Percentiles rank a stretch among this genome's conserved stretches.
These are phyloP conservation scores for Metschnikowia santaceciliae DNA, from an alignment of 805 yeast genomes.

Conservation along the genomic window DNA sequence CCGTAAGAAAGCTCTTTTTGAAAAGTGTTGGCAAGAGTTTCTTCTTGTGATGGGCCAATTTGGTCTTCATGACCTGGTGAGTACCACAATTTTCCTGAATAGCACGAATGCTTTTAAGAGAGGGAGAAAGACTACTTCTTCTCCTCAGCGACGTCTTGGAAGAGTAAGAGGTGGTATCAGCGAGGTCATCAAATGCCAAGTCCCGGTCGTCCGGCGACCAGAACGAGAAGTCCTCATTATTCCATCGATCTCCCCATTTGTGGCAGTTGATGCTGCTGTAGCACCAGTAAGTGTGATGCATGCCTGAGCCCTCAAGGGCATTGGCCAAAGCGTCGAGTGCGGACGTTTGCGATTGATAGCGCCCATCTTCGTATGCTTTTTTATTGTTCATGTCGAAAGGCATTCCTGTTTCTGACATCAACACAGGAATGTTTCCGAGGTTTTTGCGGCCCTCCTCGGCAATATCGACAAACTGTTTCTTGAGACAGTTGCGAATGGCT, in stretches of 20 bases:
- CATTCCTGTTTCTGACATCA: slow-evolving; percentile 95
- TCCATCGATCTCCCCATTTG: slow-evolving; percentile 89
- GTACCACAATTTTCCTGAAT: slow-evolving; percentile 9
- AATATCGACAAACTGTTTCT: slow-evolving; percentile 64
- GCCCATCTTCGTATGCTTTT: slow-evolving; percentile 61
- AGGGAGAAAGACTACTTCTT: slow-evolving; percentile 13
- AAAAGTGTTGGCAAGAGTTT: slow-evolving; percentile 10
- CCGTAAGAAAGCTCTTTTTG: slow-evolving; percentile 7
- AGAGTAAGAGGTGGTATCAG: neutral
- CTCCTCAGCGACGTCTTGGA: slow-evolving; percentile 11
- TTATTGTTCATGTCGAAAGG: slow-evolving; percentile 93
- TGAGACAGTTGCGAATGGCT: slow-evolving; percentile 69
- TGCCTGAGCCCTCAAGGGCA: slow-evolving; percentile 71
- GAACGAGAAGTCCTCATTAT: slow-evolving; percentile 87
- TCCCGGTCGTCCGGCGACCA: slow-evolving; percentile 66
- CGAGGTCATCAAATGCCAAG: slow-evolving; percentile 17
- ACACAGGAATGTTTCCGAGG: slow-evolving; percentile 69
- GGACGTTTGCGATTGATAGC: slow-evolving; percentile 66
- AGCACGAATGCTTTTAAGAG: slow-evolving; percentile 10
- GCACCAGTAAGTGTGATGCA: slow-evolving; percentile 84
- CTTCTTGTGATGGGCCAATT: slow-evolving; percentile 10
- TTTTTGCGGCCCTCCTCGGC: slow-evolving; percentile 56
- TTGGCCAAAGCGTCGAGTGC: slow-evolving; percentile 80
- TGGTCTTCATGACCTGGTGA: slow-evolving; percentile 9
- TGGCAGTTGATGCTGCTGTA: slow-evolving; percentile 73